A percentile compares a stretch with the other conserved stretches of the same genome.
Evolutionary conservation across 305 asterid genomes (phyloP).

Genomic region (Fraxinus albicans): DNA sequence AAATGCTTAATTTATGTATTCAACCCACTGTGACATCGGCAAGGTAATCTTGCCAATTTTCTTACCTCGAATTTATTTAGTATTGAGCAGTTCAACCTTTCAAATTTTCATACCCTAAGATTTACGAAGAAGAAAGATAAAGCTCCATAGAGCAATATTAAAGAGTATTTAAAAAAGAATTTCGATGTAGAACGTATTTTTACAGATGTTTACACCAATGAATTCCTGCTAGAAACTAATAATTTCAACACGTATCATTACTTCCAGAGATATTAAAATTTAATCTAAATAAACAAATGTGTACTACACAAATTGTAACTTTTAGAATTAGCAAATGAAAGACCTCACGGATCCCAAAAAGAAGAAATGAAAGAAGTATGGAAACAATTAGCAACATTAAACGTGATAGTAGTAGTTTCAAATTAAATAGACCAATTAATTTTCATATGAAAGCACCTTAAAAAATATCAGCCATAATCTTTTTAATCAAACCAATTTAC

Average conservation of each 20-base stretch:
- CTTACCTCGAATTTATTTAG: not conserved
- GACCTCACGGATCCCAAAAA: not conserved
- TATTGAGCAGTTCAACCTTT: not conserved
- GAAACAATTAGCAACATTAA: not conserved
- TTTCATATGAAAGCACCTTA: not conserved
- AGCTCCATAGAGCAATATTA: not conserved
- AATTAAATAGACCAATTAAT: not conserved
- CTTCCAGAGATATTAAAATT: not conserved
- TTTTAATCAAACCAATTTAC: not conserved
- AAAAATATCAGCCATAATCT: not conserved
- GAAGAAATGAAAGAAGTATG: not conserved
- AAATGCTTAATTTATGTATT: not conserved
- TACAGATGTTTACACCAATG: not conserved
- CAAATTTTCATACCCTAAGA: not conserved
- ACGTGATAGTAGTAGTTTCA: not conserved
- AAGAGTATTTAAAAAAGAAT: not conserved
- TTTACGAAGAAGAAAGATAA: not conserved
- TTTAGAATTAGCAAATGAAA: not conserved
- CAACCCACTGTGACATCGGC: not conserved
- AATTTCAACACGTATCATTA: not conserved
- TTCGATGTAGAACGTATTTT: not conserved
- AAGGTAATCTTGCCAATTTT: not conserved
- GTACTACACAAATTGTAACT: not conserved
- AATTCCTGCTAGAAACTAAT: not conserved
- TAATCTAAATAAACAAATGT: not conserved